Evolutionary conservation across 192 early-diverging fungal genomes (phyloP).

Genomic region (Coemansia asiatica): DNA sequence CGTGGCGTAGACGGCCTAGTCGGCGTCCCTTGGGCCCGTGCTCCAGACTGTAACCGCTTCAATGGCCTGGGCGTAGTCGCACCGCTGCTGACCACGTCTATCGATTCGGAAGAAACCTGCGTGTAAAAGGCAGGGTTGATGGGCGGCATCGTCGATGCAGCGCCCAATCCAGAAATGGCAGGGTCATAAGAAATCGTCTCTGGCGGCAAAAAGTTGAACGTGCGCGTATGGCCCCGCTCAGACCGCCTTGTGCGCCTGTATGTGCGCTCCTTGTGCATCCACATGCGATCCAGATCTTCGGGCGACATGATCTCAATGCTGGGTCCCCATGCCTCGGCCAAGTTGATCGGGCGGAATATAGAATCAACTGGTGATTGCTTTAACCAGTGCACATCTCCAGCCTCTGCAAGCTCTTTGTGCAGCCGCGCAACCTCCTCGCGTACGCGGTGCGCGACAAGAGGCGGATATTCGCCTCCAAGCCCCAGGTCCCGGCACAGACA

Average conservation of each 20-base stretch:
- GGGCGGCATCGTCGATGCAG: slow-evolving; percentile 23
- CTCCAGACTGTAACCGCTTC: slow-evolving; percentile 20
- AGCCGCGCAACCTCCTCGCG: slow-evolving; percentile 47
- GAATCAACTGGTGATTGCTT: slow-evolving; percentile 47
- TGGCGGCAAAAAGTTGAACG: slow-evolving; percentile 53
- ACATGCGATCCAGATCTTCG: slow-evolving; percentile 53
- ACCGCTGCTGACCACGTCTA: slow-evolving; percentile 36
- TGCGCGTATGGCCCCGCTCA: slow-evolving; percentile 40
- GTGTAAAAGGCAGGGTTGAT: slow-evolving; percentile 50
- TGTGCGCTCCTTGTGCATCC: slow-evolving; percentile 53
- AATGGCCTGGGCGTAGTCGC: slow-evolving; percentile 42
- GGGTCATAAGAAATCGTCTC: slow-evolving; percentile 34
- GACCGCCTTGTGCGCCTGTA: slow-evolving; percentile 53
- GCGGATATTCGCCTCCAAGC: slow-evolving; percentile 51
- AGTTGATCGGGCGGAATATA: slow-evolving; percentile 38
- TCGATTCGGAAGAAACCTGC: slow-evolving; percentile 21
- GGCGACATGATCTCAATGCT: slow-evolving; percentile 53
- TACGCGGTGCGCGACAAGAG: slow-evolving; percentile 52
- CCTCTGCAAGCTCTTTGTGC: slow-evolving; percentile 45
- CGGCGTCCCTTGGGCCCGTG: slow-evolving; percentile 30
- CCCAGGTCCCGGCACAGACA: slow-evolving; percentile 48
- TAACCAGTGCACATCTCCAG: slow-evolving; percentile 52
- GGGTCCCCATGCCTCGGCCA: slow-evolving; percentile 50
- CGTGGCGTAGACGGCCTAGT: slow-evolving; percentile 45
- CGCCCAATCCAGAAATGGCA: slow-evolving; percentile 8